Base-by-base conservation (phyloP, 2,329 filamentous ascomycete genomes). In the Trichoderma sp. region DNA sequence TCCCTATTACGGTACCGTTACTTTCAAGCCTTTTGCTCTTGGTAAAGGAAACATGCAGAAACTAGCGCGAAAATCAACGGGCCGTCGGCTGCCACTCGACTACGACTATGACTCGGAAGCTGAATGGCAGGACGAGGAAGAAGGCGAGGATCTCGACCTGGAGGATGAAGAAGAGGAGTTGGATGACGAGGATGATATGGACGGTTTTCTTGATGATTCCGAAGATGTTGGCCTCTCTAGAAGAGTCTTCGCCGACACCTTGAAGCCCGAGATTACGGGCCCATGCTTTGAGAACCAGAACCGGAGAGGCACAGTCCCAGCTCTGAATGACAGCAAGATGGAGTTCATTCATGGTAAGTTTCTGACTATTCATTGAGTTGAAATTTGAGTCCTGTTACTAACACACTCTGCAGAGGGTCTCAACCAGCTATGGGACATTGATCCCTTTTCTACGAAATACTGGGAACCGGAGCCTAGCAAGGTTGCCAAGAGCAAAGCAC, bases 91-190 rank as follows among this genome's bases (percentile, higher is more conserved):
- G 1, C 89, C 92, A 6, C 88, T 93, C 4, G 88, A 94, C 79
- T 97, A 97, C 81, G 94, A 95, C 78, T 95, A 96, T 81, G 94
- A 97, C 80, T 96, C 94, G 3, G 94, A 97, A 82, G 93, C 91
- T 6, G 94, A 97, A 82, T 97, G 94, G 94, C 93, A 95, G 81
- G 94, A 95, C 75, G 89, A 92, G 76, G 90, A 86, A 75, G 90
- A 86, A 71, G 93, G 93, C 31, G 93, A 93, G 60, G 91, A 93
- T 67, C 88, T 94, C 16, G 89, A 92, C 3, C 86, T 92, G 31
- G 92, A 93, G 24, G 92, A 93, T 9, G 88, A 89, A 33, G 90
- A 89, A 85, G 95, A 89, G 86, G 95, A 89, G n/a, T 78, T 87
- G 0, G 93, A 93, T 75, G 93, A 93, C 74, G 93, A 91, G n/a